Evolutionary conservation across 441 rosid genomes (phyloP), one percentile per base, ranked within the genome.

Genomic region (Capsella rubella): DNA sequence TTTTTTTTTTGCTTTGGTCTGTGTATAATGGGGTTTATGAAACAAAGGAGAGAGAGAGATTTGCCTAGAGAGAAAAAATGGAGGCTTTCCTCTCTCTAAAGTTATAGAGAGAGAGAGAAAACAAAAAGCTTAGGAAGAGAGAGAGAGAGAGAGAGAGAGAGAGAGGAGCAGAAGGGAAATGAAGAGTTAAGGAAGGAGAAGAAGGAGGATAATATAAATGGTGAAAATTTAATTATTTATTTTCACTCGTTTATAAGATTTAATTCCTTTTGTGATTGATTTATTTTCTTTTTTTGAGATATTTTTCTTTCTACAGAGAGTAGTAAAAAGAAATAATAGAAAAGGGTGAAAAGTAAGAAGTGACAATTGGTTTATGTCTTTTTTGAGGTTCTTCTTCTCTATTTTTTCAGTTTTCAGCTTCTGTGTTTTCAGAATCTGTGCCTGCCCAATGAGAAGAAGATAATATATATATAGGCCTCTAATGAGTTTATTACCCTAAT

Each of bases 141-240:
- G 80, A 77, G 80, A 77, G 80, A 77, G 58, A 40, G 80, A 77
- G 18, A 73, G 12, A 70, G 25, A 34, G 37, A 34, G 72, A 58
- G 66, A 64, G 68, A 65, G 69, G 25, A 35, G 9, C 9, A 42
- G 39, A 50, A 31, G 28, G 28, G 25, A 32, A 59, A 59, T 53
- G 77, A 21, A 45, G 57, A 28, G 69, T 53, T 60, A 12, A 45
- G 51, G 64, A 68, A 66, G 73, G 46, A 59, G 72, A 58, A 51
- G 54, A 52, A 28, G 77, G 74, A 65, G 79, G 72, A 65, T 69
- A 45, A 34, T 77, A 71, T 77, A 72, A 71, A 77, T 71, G 73
- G 73, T 34, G 47, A 72, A 45, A 25, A 28, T 49, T 67, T 16
- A 10, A 53, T 70, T 61, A 34, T 50, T 68, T 5, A 1, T 34